phyloP scores from a whole-genome alignment of 257 asterid species.

The Solanum okadae region DNA sequence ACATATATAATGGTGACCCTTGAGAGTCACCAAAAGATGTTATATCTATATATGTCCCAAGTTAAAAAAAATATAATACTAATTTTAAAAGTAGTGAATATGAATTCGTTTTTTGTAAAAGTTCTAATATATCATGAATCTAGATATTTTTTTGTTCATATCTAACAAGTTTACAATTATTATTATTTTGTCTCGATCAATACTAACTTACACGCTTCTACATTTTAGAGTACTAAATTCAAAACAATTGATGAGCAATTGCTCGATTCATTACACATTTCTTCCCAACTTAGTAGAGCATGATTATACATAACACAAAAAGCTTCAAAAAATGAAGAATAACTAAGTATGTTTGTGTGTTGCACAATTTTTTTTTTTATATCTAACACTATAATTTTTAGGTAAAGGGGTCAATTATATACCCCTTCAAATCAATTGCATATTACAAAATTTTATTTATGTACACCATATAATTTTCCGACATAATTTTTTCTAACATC shows the following conservation, averaged over 20 bases:
- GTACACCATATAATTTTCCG: not conserved
- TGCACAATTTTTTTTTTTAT: not conserved
- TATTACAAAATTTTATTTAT: not conserved
- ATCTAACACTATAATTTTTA: not conserved
- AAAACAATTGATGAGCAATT: not conserved
- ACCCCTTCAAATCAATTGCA: not conserved
- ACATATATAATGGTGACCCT: not conserved
- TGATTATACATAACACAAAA: not conserved
- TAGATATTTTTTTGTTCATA: not conserved
- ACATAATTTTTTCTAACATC: not conserved
- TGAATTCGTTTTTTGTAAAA: not conserved
- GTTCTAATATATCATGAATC: not conserved
- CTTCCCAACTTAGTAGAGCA: not conserved
- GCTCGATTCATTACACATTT: not conserved
- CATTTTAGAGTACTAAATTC: not conserved
- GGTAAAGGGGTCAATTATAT: not conserved
- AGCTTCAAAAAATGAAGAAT: not conserved
- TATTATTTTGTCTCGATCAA: not conserved
- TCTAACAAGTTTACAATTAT: not conserved
- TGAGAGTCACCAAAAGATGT: not conserved
- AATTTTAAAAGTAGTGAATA: not conserved
- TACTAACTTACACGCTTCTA: not conserved
- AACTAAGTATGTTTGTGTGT: not conserved
- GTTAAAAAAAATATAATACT: not conserved
- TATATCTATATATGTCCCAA: not conserved